Conservation (phyloP, 768 basidiomycete species). For the Termitomyces sp. region DNA sequence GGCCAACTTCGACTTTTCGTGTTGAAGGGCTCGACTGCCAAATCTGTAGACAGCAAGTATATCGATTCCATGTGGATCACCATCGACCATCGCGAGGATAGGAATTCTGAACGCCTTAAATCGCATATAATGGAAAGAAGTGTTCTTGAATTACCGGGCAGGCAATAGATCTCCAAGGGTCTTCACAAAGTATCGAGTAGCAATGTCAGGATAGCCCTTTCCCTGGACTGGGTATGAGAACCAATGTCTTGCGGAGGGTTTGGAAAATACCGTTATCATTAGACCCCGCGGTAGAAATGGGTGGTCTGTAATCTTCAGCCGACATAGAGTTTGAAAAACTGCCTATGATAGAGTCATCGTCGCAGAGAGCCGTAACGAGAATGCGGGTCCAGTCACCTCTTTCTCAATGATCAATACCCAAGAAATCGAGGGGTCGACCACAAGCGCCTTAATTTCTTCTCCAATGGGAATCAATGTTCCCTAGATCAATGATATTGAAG, state of each 20-base stretch:
- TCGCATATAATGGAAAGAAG: background rate
- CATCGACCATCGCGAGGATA: constrained; percentile 80
- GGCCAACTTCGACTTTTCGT: constrained; percentile 69
- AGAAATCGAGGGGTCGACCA: constrained; percentile 48
- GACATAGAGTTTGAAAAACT: constrained; percentile 86
- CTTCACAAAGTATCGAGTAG: constrained; percentile 82
- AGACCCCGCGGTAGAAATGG: constrained; percentile 56
- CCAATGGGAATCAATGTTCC: constrained; percentile 74
- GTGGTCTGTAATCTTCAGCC: constrained; percentile 49
- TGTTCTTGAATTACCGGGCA: constrained; percentile 41
- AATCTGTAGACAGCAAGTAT: constrained; percentile 86
- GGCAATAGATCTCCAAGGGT: constrained; percentile 69
- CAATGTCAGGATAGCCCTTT: constrained; percentile 95
- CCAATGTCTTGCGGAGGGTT: background rate
- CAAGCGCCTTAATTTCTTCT: constrained; percentile 67
- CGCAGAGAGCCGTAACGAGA: background rate
- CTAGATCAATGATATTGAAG: constrained; percentile 42
- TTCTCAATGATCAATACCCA: constrained; percentile 95
- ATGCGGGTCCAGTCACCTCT: constrained; percentile 55
- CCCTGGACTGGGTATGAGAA: constrained; percentile 51
- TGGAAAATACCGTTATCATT: constrained; percentile 65
- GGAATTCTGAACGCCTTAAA: constrained; percentile 54
- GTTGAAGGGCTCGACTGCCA: constrained; percentile 70
- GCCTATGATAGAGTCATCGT: constrained; percentile 53
- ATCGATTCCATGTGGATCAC: constrained; percentile 89